phyloP scores from a whole-genome alignment of 192 early-diverging fungal genomes.

The Backusella tuberculispora region DNA sequence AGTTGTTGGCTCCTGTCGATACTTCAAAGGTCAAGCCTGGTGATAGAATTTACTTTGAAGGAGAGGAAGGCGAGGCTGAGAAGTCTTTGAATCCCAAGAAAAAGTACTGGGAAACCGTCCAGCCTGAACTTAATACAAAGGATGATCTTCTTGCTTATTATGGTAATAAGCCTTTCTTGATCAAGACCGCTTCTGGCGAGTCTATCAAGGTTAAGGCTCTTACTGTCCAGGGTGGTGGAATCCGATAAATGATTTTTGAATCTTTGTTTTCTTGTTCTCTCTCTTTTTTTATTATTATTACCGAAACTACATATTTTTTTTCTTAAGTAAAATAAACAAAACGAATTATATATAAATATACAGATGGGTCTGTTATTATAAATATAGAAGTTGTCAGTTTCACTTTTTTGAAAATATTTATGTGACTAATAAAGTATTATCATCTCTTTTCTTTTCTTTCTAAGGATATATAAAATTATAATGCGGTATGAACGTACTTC shows the following conservation, averaged over 20 bases:
- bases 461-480: not conserved
- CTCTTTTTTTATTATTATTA: no score
- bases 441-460: not conserved
- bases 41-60: slow-evolving; percentile 89
- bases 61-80: slow-evolving; percentile 87
- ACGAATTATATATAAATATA: no score
- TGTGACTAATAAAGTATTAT: not conserved
- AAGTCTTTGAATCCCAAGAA: slow-evolving; percentile 95
- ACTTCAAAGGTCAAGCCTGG: slow-evolving; percentile 86
- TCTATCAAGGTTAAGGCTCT: slow-evolving; percentile 61
- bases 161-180: slow-evolving; percentile 48
- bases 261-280: no score
- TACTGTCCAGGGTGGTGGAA: slow-evolving; percentile 66
- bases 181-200: slow-evolving; percentile 53
- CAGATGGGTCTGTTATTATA: not conserved
- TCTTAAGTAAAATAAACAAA: no score
- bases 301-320: no score
- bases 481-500: not conserved
- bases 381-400: not conserved
- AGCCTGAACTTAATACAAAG: slow-evolving; percentile 82
- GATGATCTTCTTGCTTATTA: slow-evolving; percentile 69
- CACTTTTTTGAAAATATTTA: not conserved
- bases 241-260: slow-evolving; percentile 57
- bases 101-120: slow-evolving; percentile 97
- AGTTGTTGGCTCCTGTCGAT: slow-evolving; percentile 81